phyloP scores from a whole-genome alignment of 1,139 yeast genomes.

The Yamadazyma pseudoaaseri region DNA sequence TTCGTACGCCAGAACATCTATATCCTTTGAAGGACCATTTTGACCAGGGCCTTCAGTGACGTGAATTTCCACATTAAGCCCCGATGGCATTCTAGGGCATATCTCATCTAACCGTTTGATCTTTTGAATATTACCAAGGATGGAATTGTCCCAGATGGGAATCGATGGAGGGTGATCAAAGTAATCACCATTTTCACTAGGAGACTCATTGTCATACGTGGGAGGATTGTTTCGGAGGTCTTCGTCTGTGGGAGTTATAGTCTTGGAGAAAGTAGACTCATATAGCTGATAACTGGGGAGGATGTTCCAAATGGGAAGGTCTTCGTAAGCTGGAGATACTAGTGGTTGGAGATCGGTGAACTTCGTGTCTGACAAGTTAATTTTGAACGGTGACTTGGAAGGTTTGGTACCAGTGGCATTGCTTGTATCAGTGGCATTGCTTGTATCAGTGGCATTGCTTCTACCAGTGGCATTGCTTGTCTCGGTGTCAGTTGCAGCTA shows the following conservation, averaged over 20 bases:
- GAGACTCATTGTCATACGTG: slow-evolving; percentile 22
- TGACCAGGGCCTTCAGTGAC: slow-evolving; percentile 39
- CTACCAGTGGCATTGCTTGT: no score
- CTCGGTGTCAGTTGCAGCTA: no score
- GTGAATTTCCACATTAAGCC: slow-evolving; percentile 31
- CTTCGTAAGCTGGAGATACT: slow-evolving; percentile 16
- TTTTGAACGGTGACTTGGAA: no score
- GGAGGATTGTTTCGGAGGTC: slow-evolving; percentile 37
- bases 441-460: no score
- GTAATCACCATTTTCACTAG: background rate
- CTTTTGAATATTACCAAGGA: slow-evolving; percentile 42
- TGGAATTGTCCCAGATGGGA: slow-evolving; percentile 37
- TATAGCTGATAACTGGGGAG: slow-evolving; percentile 45
- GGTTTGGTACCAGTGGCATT: no score
- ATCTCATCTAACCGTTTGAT: slow-evolving; percentile 33
- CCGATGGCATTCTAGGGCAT: slow-evolving; percentile 23
- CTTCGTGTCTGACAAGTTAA: background rate
- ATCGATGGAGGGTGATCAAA: background rate
- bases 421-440: no score
- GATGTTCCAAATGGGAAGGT: slow-evolving; percentile 28
- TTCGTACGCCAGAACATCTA: slow-evolving; percentile 30
- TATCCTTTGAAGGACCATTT: slow-evolving; percentile 29
- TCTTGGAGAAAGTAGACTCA: slow-evolving; percentile 38
- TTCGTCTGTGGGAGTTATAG: slow-evolving; percentile 33
- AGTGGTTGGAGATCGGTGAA: slow-evolving; percentile 10